These are phyloP conservation scores for Pythium volutum DNA, from an alignment of 352 stramenopile species.

Conservation along the genomic window DNA sequence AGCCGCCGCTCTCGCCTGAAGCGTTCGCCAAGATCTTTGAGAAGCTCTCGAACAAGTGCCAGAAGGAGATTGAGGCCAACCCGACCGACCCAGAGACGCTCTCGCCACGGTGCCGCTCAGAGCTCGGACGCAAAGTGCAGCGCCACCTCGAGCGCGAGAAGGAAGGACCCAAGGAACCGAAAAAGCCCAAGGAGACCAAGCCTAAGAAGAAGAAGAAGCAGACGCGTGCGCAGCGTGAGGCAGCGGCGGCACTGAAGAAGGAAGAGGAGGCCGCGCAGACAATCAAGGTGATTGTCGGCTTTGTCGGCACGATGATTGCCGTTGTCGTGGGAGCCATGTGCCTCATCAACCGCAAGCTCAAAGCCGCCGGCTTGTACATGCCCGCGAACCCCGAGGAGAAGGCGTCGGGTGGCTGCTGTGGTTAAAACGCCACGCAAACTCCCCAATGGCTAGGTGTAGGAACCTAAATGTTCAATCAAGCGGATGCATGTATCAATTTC, in stretches of 20 bases:
- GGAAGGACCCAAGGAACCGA: conserved; percentile 30
- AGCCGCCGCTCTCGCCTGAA: conserved; percentile 52
- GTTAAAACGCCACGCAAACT: neutral
- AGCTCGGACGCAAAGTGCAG: conserved; percentile 57
- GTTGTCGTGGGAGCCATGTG: conserved; percentile 52
- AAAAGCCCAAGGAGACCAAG: conserved; percentile 30
- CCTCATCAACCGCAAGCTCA: conserved; percentile 85
- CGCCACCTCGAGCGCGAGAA: conserved; percentile 54
- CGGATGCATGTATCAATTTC: conserved; percentile 13
- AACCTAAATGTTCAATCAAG: conserved; percentile 3
- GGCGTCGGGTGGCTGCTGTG: conserved; percentile 50
- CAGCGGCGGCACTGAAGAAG: conserved; percentile 56
- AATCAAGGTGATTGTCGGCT: conserved; percentile 64
- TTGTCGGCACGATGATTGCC: conserved; percentile 63
- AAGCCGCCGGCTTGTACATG: conserved; percentile 77
- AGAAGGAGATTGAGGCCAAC: conserved; percentile 71
- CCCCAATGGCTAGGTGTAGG: conserved; percentile 3
- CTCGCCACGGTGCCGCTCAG: conserved; percentile 58
- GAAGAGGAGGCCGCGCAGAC: conserved; percentile 66
- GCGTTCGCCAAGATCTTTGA: conserved; percentile 65
- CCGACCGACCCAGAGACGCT: conserved; percentile 54
- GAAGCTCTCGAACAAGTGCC: conserved; percentile 73
- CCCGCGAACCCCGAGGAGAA: conserved; percentile 50
- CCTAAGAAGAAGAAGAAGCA: conserved; percentile 67
- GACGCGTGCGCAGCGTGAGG: conserved; percentile 47